phyloP scores from a whole-genome alignment of 805 yeast species.

The Dipodascus geniculatus region DNA sequence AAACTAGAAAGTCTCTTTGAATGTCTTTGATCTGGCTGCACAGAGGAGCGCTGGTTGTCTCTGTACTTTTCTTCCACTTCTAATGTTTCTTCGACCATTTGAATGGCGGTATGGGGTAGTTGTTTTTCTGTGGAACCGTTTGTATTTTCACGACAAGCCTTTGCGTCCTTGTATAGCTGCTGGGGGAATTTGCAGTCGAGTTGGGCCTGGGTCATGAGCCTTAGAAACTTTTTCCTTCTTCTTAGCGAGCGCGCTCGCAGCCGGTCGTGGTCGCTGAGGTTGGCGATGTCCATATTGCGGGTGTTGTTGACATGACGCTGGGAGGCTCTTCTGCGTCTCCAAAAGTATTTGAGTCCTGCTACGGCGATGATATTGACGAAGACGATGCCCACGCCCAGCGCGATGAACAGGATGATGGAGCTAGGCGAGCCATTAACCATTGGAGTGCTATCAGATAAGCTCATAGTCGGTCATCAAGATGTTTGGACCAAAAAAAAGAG shows the following conservation, averaged over 20 bases:
- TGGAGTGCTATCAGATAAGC: background rate
- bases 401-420: conserved; percentile 1
- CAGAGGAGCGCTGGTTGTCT: background rate
- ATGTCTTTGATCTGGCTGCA: background rate
- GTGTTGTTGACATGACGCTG: background rate
- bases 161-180: background rate
- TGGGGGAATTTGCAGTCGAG: background rate
- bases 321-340: background rate
- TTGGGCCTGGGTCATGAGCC: conserved; percentile 1
- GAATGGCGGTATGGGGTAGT: background rate
- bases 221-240: background rate
- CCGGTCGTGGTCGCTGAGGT: background rate
- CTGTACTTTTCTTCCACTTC: background rate
- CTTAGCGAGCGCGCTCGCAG: background rate
- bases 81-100: background rate
- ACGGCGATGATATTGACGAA: background rate
- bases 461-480: background rate
- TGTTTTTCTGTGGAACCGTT: background rate
- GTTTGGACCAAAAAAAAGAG: background rate
- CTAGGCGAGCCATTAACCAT: background rate
- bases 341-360: background rate
- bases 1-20: background rate
- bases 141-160: background rate
- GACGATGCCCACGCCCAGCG: conserved; percentile 2
- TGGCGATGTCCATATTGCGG: background rate